Percentiles rank a stretch among this genome's conserved stretches.
These are phyloP conservation scores for Umbelopsis ramanniana DNA, from an alignment of 192 early-diverging fungal genomes.

Conservation along the genomic window DNA sequence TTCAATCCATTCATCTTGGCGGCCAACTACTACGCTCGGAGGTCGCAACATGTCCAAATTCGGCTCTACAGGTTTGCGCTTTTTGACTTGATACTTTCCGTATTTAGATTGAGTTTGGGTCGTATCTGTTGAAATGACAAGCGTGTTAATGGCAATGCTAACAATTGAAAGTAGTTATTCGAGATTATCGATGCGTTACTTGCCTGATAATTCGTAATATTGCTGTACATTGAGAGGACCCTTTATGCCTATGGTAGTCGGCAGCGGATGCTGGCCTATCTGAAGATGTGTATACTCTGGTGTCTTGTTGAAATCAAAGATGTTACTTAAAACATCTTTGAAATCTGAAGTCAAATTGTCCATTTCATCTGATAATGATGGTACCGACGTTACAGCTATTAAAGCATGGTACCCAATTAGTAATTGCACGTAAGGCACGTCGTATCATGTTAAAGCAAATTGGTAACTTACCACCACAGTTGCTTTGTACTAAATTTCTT, in stretches of 20 bases:
- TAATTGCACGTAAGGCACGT: neutral
- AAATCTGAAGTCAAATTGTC: slow-evolving; percentile 32
- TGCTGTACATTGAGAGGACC: slow-evolving; percentile 50
- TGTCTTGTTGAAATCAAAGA: slow-evolving; percentile 31
- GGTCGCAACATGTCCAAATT: slow-evolving; percentile 45
- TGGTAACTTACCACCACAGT: slow-evolving; percentile 42
- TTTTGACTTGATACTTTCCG: slow-evolving; percentile 57
- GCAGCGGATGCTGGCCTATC: slow-evolving; percentile 28
- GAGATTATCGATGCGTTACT: slow-evolving; percentile 22
- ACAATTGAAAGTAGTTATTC: slow-evolving; percentile 22
- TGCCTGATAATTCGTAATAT: slow-evolving; percentile 48
- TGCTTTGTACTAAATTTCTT: slow-evolving; percentile 43
- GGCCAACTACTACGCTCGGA: slow-evolving; percentile 57
- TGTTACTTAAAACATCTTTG: slow-evolving; percentile 33
- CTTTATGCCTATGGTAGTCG: slow-evolving; percentile 34
- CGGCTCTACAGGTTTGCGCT: slow-evolving; percentile 49
- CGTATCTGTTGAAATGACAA: slow-evolving; percentile 27
- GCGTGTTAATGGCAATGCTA: too few species aligned
- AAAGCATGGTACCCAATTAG: neutral
- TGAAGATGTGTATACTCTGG: slow-evolving; percentile 17
- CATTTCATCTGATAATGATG: slow-evolving; percentile 32
- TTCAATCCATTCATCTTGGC: slow-evolving; percentile 57
- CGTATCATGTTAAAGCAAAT: neutral
- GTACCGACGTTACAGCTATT: slow-evolving; percentile 33
- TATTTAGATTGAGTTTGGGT: slow-evolving; percentile 60